These are phyloP conservation scores for Colletotrichum aenigma DNA, from an alignment of 2,329 filamentous ascomycete genomes.

Conservation along the genomic window DNA sequence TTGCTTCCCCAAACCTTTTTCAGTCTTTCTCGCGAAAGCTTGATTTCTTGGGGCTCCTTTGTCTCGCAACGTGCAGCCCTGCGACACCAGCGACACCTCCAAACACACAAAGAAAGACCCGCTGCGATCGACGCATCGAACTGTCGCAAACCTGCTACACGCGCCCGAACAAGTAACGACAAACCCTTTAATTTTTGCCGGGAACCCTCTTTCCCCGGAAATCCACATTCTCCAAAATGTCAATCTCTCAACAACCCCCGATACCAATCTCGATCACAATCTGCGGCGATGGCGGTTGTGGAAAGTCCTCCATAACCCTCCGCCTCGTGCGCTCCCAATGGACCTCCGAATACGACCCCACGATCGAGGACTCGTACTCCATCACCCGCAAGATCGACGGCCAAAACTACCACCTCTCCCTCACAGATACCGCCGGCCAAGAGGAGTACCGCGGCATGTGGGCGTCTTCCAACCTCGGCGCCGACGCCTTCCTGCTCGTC, in stretches of 20 bases:
- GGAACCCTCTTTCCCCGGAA: neutral
- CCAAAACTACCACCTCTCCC: constrained; percentile 76
- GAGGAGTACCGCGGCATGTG: constrained; percentile 90
- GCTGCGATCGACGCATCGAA: neutral
- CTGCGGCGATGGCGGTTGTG: constrained; percentile 84
- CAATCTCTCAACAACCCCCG: constrained; percentile 38
- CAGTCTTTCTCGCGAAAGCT: neutral
- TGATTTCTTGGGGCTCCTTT: neutral
- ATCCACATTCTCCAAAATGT: neutral
- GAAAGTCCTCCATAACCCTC: constrained; percentile 85
- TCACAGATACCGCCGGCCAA: constrained; percentile 88
- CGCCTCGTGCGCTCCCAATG: constrained; percentile 82
- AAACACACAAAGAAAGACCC: neutral
- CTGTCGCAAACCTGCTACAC: neutral
- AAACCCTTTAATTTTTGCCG: neutral
- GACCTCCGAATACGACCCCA: constrained; percentile 83
- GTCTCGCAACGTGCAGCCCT: neutral
- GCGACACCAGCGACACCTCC: neutral
- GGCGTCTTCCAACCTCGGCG: constrained; percentile 77
- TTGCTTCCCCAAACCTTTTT: neutral
- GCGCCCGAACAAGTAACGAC: neutral
- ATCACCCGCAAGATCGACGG: constrained; percentile 82
- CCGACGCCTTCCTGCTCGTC: constrained; percentile 84
- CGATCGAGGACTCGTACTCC: constrained; percentile 84
- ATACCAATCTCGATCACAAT: constrained; percentile 77